Percentiles rank a stretch among this genome's conserved stretches.
phyloP scores from a whole-genome alignment of 148 eudicot species.

The Mesembryanthemum crystallinum region DNA sequence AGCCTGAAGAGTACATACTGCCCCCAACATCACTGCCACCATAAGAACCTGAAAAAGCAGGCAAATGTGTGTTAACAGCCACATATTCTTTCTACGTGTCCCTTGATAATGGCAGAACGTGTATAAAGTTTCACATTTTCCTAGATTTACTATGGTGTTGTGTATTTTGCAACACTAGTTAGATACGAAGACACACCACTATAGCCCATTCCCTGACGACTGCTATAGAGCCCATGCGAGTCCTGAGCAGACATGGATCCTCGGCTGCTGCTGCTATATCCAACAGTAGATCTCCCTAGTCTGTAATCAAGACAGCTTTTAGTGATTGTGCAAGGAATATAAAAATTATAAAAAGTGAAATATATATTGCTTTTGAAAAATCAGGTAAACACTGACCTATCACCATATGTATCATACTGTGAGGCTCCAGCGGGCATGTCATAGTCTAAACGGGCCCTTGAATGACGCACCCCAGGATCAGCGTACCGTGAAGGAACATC shows the following conservation, averaged over 20 bases:
- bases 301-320: slow-evolving; percentile 27
- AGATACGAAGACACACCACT: slow-evolving; percentile 37
- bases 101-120: neutral
- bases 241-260: slow-evolving; percentile 70
- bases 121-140: neutral
- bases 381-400: slow-evolving; percentile 47
- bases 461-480: slow-evolving; percentile 69
- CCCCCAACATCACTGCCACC: slow-evolving; percentile 69
- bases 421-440: slow-evolving; percentile 65
- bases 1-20: slow-evolving; percentile 79
- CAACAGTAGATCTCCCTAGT: slow-evolving; percentile 73
- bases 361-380: neutral
- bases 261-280: slow-evolving; percentile 67
- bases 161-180: neutral
- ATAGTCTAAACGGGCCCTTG: slow-evolving; percentile 91
- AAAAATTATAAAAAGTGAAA: neutral
- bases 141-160: neutral
- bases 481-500: slow-evolving; percentile 77
- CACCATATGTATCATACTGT: slow-evolving; percentile 75
- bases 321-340: neutral
- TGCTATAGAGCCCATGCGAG: slow-evolving; percentile 69
- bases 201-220: slow-evolving; percentile 82
- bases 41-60: slow-evolving; percentile 54
- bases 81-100: neutral
- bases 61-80: neutral